A percentile compares a stretch with the other conserved stretches of the same genome.
Evolutionary conservation across 2,329 filamentous ascomycete species (phyloP).

Genomic region (Ophidiomyces ophidiicola): DNA sequence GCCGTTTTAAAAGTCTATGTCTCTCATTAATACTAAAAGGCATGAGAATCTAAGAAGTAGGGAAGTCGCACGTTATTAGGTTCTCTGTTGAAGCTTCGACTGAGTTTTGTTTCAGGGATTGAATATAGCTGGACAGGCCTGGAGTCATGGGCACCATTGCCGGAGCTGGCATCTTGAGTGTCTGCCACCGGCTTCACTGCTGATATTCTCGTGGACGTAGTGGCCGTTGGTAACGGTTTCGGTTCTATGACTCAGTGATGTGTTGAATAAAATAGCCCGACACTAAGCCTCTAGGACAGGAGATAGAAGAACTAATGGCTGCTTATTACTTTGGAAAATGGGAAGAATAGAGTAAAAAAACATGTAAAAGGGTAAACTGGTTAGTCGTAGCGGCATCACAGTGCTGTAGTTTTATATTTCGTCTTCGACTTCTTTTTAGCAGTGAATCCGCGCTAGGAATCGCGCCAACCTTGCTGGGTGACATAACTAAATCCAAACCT

Average conservation of each 20-base stretch:
- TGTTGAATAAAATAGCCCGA: no score
- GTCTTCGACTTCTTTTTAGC: no score
- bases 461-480: no score
- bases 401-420: no score
- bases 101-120: slow-evolving; percentile 11
- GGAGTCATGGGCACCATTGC: slow-evolving; percentile 8
- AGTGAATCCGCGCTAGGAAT: no score
- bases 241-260: slow-evolving; percentile 3
- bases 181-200: not conserved
- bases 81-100: slow-evolving; percentile 14
- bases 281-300: no score
- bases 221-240: not conserved
- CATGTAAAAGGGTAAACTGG: no score
- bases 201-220: not conserved
- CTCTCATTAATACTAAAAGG: slow-evolving; percentile 2
- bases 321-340: no score
- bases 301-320: no score
- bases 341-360: no score
- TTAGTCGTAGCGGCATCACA: no score
- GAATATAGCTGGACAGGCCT: slow-evolving; percentile 12
- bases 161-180: slow-evolving; percentile 6
- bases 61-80: slow-evolving; percentile 12
- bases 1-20: slow-evolving; percentile 67
- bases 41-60: slow-evolving; percentile 1
- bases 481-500: no score